Conservation (phyloP, 352 stramenopile genomes). For the Globisporangium paroecandrum region DNA sequence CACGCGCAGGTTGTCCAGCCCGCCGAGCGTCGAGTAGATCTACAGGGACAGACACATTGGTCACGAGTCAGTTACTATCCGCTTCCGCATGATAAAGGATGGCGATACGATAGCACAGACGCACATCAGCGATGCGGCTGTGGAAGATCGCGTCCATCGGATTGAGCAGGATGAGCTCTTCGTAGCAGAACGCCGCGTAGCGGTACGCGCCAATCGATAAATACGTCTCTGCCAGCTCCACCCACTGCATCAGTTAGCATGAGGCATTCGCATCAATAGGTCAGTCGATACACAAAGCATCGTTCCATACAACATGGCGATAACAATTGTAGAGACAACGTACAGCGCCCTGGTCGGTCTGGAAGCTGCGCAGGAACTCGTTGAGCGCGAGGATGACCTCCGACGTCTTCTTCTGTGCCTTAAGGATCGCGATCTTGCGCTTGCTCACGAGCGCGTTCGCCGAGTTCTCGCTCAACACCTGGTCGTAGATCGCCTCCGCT, state of each 20-base stretch:
- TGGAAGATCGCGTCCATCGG: slow-evolving; percentile 64
- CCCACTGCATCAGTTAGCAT: slow-evolving; percentile 39
- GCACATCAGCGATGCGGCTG: slow-evolving; percentile 55
- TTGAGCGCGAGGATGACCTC: slow-evolving; percentile 58
- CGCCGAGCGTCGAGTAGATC: slow-evolving; percentile 65
- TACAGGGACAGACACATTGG: slow-evolving; percentile 8
- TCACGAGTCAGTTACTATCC: background rate
- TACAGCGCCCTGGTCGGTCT: slow-evolving; percentile 51
- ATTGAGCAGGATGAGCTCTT: slow-evolving; percentile 69
- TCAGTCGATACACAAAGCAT: background rate
- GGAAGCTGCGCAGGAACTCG: slow-evolving; percentile 52
- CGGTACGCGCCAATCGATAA: slow-evolving; percentile 45
- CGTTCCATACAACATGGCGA: background rate
- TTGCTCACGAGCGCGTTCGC: slow-evolving; percentile 61
- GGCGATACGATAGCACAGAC: slow-evolving; percentile 6
- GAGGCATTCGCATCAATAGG: background rate
- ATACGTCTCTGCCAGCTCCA: slow-evolving; percentile 59
- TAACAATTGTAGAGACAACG: slow-evolving; percentile 9
- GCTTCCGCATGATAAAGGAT: background rate
- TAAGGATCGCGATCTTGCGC: slow-evolving; percentile 61
- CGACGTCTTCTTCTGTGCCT: slow-evolving; percentile 57
- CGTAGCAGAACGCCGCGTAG: slow-evolving; percentile 70
- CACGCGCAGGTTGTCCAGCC: slow-evolving; percentile 50
- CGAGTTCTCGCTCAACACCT: slow-evolving; percentile 53
- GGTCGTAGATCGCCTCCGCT: slow-evolving; percentile 53